phyloP scores from a whole-genome alignment of 257 asterid species.

The Salvia splendens region DNA sequence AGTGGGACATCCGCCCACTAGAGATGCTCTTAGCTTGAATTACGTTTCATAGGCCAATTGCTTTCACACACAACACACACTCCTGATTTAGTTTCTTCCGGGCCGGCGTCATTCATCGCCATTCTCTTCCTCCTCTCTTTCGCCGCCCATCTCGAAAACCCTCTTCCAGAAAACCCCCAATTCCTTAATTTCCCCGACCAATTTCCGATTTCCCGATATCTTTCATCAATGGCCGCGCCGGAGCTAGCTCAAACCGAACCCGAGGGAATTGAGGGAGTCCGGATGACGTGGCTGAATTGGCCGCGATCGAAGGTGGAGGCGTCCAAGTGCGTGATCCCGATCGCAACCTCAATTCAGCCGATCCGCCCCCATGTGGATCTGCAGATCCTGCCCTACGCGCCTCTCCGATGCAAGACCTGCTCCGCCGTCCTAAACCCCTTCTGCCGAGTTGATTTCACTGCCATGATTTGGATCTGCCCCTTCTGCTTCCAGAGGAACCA shows the following conservation, averaged over 20 bases:
- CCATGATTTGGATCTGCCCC: conserved; percentile 95
- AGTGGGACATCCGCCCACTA: no score
- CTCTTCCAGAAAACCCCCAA: conserved; percentile 28
- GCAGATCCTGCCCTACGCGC: conserved; percentile 65
- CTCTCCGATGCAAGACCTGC: conserved; percentile 88
- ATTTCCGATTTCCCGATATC: conserved; percentile 20
- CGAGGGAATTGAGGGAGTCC: conserved; percentile 90
- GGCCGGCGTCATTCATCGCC: conserved; percentile 5
- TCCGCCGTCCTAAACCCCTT: conserved; percentile 73
- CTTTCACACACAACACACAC: conserved; percentile 29
- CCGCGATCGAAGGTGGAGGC: conserved; percentile 94
- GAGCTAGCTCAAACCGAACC: conserved; percentile 85
- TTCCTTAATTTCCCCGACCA: conserved; percentile 13
- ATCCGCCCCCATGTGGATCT: conserved; percentile 83
- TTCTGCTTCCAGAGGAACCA: conserved; percentile 84
- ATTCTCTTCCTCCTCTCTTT: conserved; percentile 17
- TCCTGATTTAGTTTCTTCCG: conserved; percentile 27
- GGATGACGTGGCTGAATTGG: conserved; percentile 94
- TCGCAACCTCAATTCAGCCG: conserved; percentile 88
- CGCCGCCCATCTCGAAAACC: conserved; percentile 35
- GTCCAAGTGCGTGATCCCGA: conserved; percentile 95
- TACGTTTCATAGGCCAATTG: conserved; percentile 18
- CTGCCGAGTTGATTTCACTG: conserved; percentile 85
- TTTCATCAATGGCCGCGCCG: conserved; percentile 60
- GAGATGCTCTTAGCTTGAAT: conserved; percentile 16